phyloP scores from a whole-genome alignment of 441 rosid genomes.

The Metrosideros polymorpha region DNA sequence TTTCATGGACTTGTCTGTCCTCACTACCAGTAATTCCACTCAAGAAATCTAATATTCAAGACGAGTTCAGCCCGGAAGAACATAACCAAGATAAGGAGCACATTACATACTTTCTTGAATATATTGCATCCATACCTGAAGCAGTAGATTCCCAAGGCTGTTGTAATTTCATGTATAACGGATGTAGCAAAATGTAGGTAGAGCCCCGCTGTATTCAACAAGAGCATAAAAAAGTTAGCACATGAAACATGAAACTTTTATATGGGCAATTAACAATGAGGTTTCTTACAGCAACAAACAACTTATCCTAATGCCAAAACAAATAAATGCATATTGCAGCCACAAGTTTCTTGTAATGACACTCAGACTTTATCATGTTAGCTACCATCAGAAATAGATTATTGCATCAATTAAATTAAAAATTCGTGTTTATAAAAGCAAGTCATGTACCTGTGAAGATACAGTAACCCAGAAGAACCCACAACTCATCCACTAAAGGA shows the following conservation, averaged over 20 bases:
- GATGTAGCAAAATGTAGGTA: slow-evolving; percentile 87
- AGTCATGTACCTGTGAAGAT: slow-evolving; percentile 55
- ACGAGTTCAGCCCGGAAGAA: neutral
- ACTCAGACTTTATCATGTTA: neutral
- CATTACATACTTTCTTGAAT: neutral
- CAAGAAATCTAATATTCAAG: neutral
- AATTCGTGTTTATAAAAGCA: neutral
- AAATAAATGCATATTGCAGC: neutral
- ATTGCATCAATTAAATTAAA: neutral
- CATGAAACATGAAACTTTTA: neutral
- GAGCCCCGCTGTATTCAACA: slow-evolving; percentile 41
- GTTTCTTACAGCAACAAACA: neutral
- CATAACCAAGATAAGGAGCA: neutral
- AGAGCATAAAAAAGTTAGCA: neutral
- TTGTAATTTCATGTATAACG: slow-evolving; percentile 86
- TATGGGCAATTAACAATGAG: neutral
- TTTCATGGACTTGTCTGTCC: neutral
- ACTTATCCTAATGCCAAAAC: neutral
- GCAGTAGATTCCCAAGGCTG: slow-evolving; percentile 87
- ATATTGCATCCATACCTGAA: slow-evolving; percentile 60
- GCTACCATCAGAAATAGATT: neutral
- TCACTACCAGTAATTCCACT: neutral
- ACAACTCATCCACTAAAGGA: slow-evolving; percentile 81
- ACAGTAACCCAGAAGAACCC: slow-evolving; percentile 94
- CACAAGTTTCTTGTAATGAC: neutral